Conservation (phyloP, 805 yeast genomes). For the Tetrapisispora phaffii region DNA sequence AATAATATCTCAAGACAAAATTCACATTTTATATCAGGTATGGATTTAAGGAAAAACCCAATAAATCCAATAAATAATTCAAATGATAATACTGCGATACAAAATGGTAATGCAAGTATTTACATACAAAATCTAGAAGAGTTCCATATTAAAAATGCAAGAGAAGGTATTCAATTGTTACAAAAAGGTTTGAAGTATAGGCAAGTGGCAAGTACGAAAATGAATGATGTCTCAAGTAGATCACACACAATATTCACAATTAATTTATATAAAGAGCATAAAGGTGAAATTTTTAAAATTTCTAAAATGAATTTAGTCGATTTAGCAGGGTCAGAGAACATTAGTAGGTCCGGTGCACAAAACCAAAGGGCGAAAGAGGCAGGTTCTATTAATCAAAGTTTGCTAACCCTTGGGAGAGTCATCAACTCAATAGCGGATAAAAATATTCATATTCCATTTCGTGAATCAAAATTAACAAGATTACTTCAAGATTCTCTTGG, state of each 20-base stretch:
- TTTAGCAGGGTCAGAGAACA: conserved; percentile 91
- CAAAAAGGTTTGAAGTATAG: conserved; percentile 64
- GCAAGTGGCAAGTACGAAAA: conserved; percentile 83
- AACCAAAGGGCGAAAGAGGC: conserved; percentile 88
- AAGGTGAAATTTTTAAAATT: conserved; percentile 37
- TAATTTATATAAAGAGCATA: conserved; percentile 47
- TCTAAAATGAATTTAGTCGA: conserved; percentile 62
- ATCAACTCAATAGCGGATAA: conserved; percentile 56
- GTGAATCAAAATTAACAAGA: conserved; percentile 72
- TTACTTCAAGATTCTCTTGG: conserved; percentile 75
- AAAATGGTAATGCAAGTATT: conserved; percentile 53
- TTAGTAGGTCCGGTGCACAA: conserved; percentile 72
- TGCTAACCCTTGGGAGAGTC: conserved; percentile 82
- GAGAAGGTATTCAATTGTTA: conserved; percentile 52
- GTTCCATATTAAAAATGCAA: conserved; percentile 54
- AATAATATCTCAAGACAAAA: conserved; percentile 12
- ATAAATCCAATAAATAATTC: neutral
- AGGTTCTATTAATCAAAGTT: conserved; percentile 84
- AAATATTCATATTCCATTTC: conserved; percentile 67
- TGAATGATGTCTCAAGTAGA: conserved; percentile 76
- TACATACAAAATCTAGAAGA: conserved; percentile 61
- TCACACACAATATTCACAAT: conserved; percentile 86
- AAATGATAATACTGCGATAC: conserved; percentile 3
- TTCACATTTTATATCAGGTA: conserved; percentile 7
- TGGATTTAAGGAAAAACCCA: conserved; percentile 1